phyloP scores from a whole-genome alignment of 768 basidiomycete genomes.

The Lanmaoa rubissima region DNA sequence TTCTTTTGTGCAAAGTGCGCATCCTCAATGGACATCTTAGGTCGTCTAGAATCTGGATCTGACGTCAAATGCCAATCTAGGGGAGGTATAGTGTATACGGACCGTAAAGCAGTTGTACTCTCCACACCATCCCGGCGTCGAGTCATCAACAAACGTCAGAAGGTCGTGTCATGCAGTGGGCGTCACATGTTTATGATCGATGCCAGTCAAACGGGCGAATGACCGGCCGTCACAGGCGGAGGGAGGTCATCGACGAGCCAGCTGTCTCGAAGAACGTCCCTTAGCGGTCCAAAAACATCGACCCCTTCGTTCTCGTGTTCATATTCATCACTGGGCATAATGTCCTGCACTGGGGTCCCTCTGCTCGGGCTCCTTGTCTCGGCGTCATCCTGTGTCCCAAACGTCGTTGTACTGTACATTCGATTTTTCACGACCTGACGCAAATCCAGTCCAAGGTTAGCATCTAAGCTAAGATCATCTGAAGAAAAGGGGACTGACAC shows the following conservation, averaged over 20 bases:
- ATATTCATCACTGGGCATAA: not conserved
- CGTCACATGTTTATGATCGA: not conserved
- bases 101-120: conserved; percentile 9
- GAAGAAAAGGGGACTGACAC: conserved; percentile 19
- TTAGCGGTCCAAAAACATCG: conserved; percentile 13
- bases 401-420: conserved; percentile 34
- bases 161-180: not conserved
- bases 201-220: conserved; percentile 1
- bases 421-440: conserved; percentile 29
- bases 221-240: not conserved
- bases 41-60: conserved; percentile 8
- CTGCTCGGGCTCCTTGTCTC: conserved; percentile 10
- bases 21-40: not conserved
- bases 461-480: not conserved
- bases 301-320: not conserved
- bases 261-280: conserved; percentile 5
- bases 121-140: not conserved
- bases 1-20: not conserved
- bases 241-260: conserved; percentile 5
- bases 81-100: not conserved
- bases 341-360: conserved; percentile 6
- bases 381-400: conserved; percentile 27
- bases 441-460: not conserved
- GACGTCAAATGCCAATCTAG: not conserved
- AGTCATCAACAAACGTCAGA: conserved; percentile 4